Percentiles rank a stretch among this genome's conserved stretches.
Conservation (phyloP, 495 filamentous ascomycete genomes). For the Cudoniella acicularis region DNA sequence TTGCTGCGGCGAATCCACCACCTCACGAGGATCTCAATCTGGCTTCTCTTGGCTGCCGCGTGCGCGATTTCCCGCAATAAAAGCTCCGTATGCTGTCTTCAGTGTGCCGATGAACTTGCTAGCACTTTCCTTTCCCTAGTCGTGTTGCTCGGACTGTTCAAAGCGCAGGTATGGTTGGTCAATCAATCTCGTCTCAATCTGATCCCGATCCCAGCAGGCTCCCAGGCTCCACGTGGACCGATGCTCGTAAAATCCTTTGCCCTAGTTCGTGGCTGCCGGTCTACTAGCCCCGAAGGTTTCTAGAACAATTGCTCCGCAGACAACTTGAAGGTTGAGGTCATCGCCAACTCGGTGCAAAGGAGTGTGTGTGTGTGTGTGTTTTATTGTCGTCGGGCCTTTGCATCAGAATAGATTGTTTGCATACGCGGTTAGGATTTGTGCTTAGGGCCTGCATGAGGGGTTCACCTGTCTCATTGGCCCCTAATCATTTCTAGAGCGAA, state of each 20-base stretch:
- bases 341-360: background rate
- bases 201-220: background rate
- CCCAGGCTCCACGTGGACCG: background rate
- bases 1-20: background rate
- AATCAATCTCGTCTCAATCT: background rate
- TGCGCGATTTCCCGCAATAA: background rate
- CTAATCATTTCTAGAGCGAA: background rate
- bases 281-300: background rate
- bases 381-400: background rate
- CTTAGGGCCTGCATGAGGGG: background rate
- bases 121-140: background rate
- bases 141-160: background rate
- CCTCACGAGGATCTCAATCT: background rate
- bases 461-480: background rate
- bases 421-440: background rate
- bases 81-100: background rate
- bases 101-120: background rate
- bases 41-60: background rate
- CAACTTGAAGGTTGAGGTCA: background rate
- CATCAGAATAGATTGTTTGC: background rate
- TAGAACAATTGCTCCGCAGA: background rate
- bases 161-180: background rate
- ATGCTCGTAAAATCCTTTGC: too few species aligned
- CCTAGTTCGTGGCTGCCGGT: too few species aligned
- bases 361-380: background rate